Base-by-base conservation (phyloP, 345 rosid genomes). In the Gossypium arboreum region DNA sequence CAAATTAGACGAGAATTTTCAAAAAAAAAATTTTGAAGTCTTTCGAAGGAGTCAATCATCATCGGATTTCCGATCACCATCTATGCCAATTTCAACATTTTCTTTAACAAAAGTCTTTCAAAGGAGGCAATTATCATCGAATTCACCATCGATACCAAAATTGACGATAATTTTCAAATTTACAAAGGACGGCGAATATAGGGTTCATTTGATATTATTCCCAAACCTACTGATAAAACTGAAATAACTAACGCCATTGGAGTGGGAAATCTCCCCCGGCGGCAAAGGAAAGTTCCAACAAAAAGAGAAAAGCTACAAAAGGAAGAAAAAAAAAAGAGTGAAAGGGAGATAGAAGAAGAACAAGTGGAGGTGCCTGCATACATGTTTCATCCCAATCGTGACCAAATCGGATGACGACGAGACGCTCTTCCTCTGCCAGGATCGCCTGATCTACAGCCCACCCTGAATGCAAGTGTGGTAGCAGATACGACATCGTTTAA, bases 311-410 rank as follows among this genome's bases (percentile, higher is more conserved):
- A 34, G 27, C 8, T 3, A 41, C n/a, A 34, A n/a, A 34, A 12
- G 0, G 68, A 8, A 2, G 4, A 39, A 25, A 10, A 45, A 34
- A 34, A 34, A 34, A 5, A 34, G 39, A 34, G 39, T 34, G 39
- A 34, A 34, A 4, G 39, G 39, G 39, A 4, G 22, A n/a, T 47
- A 74, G 59, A n/a, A 29, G 44, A 73, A 57, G 13, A 25, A 16
- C 39, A 34, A 34, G 7, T 27, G n/a, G 0, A 17, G 45, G 22
- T 11, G 91, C 98, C 98, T 93, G 94, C 98, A 91, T 91, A 73
- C 98, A 91, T 55, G 97, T 93, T 62, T 93, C 98, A 75, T 93
- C 98, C 98, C 98, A 93, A 65, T 93, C 98, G 70, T 88, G 98
- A 73, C 98, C 98, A 80, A 93, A 93, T n/a, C 94, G 88, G 44